Percentiles rank a stretch among this genome's conserved stretches.
Evolutionary conservation across 2,329 filamentous ascomycete genomes (phyloP).

Genomic region (Trichoderma harzianum): DNA sequence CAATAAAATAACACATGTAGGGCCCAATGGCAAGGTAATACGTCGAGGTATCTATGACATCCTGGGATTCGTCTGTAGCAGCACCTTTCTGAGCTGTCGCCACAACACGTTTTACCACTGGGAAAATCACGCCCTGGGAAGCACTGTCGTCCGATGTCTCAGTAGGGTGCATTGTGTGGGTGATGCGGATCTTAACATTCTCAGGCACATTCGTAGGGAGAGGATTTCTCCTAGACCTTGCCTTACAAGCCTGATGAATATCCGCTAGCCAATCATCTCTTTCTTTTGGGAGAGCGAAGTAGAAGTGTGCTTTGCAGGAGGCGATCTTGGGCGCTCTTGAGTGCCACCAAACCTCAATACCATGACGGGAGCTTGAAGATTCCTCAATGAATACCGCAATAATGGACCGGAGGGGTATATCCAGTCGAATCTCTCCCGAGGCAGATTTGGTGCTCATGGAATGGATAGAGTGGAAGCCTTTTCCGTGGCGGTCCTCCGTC

Average conservation of each 20-base stretch:
- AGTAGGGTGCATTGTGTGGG: slow-evolving; percentile 43
- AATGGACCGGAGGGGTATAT: slow-evolving; percentile 49
- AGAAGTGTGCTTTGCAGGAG: slow-evolving; percentile 47
- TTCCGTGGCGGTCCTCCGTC: slow-evolving; percentile 21
- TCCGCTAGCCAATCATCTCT: slow-evolving; percentile 49
- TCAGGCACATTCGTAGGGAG: slow-evolving; percentile 40
- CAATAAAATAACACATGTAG: slow-evolving; percentile 50
- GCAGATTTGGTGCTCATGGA: slow-evolving; percentile 29
- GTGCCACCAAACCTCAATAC: slow-evolving; percentile 57
- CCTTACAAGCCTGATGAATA: slow-evolving; percentile 42
- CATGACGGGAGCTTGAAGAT: slow-evolving; percentile 46
- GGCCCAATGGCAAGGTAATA: slow-evolving; percentile 55
- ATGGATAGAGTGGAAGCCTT: slow-evolving; percentile 25
- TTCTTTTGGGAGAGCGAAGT: slow-evolving; percentile 47
- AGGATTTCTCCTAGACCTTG: slow-evolving; percentile 35
- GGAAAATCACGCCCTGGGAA: slow-evolving; percentile 44
- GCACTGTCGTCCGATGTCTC: slow-evolving; percentile 33
- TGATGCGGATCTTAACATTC: slow-evolving; percentile 47
- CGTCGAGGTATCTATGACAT: slow-evolving; percentile 47
- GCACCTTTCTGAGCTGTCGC: slow-evolving; percentile 40
- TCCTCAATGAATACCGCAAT: slow-evolving; percentile 53
- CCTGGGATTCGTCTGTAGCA: slow-evolving; percentile 43
- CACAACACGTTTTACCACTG: slow-evolving; percentile 48
- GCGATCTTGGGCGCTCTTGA: slow-evolving; percentile 41
- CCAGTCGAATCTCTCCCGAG: slow-evolving; percentile 39